These are phyloP conservation scores for Kernera saxatilis DNA, from an alignment of 345 rosid genomes.

Conservation along the genomic window DNA sequence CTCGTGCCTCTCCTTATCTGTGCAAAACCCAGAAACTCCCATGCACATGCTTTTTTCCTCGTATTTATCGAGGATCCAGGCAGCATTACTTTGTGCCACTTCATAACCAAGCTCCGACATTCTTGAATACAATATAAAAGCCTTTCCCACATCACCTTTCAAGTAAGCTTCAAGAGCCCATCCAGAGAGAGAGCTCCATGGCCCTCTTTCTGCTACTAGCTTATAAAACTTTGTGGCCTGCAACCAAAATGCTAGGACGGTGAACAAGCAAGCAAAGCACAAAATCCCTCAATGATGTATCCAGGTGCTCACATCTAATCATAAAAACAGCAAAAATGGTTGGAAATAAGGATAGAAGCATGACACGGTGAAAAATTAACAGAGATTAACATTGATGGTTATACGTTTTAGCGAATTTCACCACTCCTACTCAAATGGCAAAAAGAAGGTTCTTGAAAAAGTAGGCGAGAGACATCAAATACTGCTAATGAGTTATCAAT, in stretches of 20 bases:
- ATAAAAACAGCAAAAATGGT: neutral
- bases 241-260: slow-evolving; percentile 1
- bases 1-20: slow-evolving; percentile 72
- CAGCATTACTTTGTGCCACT: slow-evolving; percentile 94
- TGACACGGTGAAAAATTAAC: neutral
- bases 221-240: slow-evolving; percentile 85
- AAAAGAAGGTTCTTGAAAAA: neutral
- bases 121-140: slow-evolving; percentile 79
- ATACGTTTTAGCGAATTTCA: neutral
- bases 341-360: neutral
- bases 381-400: neutral
- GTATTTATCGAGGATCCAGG: slow-evolving; percentile 92
- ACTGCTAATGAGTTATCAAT: neutral
- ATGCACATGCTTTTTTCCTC: slow-evolving; percentile 88
- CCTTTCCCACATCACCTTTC: slow-evolving; percentile 84
- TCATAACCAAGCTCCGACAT: slow-evolving; percentile 96
- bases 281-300: neutral
- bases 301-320: neutral
- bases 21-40: slow-evolving; percentile 78
- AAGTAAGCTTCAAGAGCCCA: slow-evolving; percentile 92
- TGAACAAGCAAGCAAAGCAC: neutral
- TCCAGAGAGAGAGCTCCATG: slow-evolving; percentile 91
- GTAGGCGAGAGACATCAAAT: neutral
- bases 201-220: slow-evolving; percentile 89
- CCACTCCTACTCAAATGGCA: neutral